A percentile compares a stretch with the other conserved stretches of the same genome.
phyloP scores from a whole-genome alignment of 495 filamentous ascomycete species.

The Penicillium bovifimosum region DNA sequence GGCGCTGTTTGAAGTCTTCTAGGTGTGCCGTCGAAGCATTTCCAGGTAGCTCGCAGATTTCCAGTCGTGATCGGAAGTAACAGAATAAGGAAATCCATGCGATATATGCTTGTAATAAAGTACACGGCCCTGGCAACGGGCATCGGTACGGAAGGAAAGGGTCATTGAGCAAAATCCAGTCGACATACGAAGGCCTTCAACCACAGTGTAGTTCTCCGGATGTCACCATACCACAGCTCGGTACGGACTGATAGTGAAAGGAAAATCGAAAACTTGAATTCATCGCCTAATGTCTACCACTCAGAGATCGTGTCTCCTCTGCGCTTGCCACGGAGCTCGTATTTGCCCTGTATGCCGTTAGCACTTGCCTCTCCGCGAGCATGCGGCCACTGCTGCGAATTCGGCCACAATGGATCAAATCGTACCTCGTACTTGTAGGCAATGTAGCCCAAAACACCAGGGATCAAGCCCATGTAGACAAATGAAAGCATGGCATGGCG shows the following conservation, averaged over 20 bases:
- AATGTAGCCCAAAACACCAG: slow-evolving; percentile 59
- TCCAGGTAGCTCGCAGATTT: not conserved
- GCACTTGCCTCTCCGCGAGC: slow-evolving; percentile 3
- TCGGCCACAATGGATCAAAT: slow-evolving; percentile 8
- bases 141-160: slow-evolving; percentile 13
- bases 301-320: slow-evolving; percentile 75
- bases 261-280: not conserved
- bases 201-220: not conserved
- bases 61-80: not conserved
- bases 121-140: slow-evolving; percentile 27
- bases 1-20: not conserved
- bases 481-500: slow-evolving; percentile 75
- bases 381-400: not conserved
- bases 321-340: slow-evolving; percentile 77
- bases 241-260: not conserved
- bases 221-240: not conserved
- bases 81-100: slow-evolving; percentile 26
- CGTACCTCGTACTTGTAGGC: slow-evolving; percentile 80
- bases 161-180: slow-evolving; percentile 2
- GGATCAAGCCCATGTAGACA: slow-evolving; percentile 65
- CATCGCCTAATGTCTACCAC: slow-evolving; percentile 43
- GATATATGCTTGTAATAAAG: slow-evolving; percentile 38
- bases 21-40: not conserved
- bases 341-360: slow-evolving; percentile 65
- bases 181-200: not conserved